phyloP scores from a whole-genome alignment of 257 asterid genomes.

The Fraxinus americana region DNA sequence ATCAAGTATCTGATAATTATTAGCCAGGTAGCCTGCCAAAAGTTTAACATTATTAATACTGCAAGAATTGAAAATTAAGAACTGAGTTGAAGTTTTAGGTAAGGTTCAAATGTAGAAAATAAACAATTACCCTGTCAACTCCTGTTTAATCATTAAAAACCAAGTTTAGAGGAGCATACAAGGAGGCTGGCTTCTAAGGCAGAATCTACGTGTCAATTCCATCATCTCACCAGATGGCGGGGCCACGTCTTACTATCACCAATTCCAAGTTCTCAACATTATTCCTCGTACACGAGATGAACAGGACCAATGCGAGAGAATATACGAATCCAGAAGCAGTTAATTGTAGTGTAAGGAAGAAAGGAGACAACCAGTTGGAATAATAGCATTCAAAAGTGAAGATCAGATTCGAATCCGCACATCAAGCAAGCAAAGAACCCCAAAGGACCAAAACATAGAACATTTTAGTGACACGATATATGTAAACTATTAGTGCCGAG shows the following conservation, averaged over 20 bases:
- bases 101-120: conserved; percentile 28
- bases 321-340: conserved; percentile 54
- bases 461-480: conserved; percentile 58
- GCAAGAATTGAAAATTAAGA: conserved; percentile 26
- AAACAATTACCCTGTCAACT: conserved; percentile 51
- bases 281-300: conserved; percentile 43
- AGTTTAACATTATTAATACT: conserved; percentile 55
- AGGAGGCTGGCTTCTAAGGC: conserved; percentile 40
- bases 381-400: conserved; percentile 57
- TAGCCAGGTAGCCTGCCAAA: conserved; percentile 76
- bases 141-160: conserved; percentile 39
- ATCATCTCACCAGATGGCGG: conserved; percentile 36
- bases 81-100: conserved; percentile 22
- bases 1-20: conserved; percentile 56
- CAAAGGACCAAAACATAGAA: conserved; percentile 45
- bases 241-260: conserved; percentile 31
- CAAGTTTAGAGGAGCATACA: conserved; percentile 38
- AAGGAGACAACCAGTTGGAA: conserved; percentile 71
- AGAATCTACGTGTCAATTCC: conserved; percentile 40
- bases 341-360: conserved; percentile 46
- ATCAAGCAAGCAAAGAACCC: conserved; percentile 54
- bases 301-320: conserved; percentile 42
- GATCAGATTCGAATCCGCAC: conserved; percentile 43
- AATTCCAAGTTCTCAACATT: conserved; percentile 29
- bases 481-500: conserved; percentile 51